A percentile compares a stretch with the other conserved stretches of the same genome.
Conservation (phyloP, 495 filamentous ascomycete genomes). For the Darksidea phi region DNA sequence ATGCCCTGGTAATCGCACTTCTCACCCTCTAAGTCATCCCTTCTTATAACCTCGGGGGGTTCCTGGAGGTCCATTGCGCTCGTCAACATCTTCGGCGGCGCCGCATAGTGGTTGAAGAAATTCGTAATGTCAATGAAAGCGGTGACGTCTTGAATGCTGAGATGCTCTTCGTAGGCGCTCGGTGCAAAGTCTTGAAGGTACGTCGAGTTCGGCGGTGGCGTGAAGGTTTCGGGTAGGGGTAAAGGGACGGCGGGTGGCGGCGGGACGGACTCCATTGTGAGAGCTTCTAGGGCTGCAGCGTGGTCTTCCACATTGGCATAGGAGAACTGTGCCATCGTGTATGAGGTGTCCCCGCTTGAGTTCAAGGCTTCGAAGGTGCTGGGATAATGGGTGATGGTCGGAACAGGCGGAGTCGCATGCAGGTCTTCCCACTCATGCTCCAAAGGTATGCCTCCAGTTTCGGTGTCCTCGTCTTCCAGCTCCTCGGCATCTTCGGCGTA, state of each 20-base stretch:
- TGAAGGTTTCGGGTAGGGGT: no score
- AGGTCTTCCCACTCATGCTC: neutral
- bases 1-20: conserved; percentile 76
- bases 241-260: no score
- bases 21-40: conserved; percentile 56
- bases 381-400: no score
- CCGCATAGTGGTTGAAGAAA: conserved; percentile 5
- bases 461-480: conserved; percentile 10
- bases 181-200: neutral
- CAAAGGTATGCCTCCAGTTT: conserved; percentile 24
- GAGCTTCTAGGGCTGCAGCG: no score
- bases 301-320: no score
- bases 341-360: no score
- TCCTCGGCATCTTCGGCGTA: conserved; percentile 17
- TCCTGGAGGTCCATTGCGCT: neutral
- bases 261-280: no score
- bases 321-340: no score
- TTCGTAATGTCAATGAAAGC: conserved; percentile 11
- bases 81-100: neutral
- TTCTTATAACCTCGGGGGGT: conserved; percentile 43
- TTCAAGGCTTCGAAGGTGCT: no score
- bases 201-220: no score
- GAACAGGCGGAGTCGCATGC: no score
- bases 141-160: conserved; percentile 8
- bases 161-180: conserved; percentile 2